phyloP scores from a whole-genome alignment of 345 rosid genomes.

The Linum usitatissimum region DNA sequence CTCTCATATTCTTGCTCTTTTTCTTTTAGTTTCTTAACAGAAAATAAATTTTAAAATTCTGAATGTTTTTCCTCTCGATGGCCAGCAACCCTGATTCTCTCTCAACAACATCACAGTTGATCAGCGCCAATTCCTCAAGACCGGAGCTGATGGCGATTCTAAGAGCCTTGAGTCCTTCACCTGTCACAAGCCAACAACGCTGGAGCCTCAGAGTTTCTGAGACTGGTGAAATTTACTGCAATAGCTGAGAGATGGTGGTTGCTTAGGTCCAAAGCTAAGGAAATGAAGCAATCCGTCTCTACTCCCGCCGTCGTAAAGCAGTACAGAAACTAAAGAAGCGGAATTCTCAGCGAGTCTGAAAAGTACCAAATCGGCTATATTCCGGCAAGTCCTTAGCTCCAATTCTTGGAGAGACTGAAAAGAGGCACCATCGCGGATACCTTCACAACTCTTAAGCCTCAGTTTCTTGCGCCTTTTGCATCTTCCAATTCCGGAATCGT shows the following conservation, averaged over 20 bases:
- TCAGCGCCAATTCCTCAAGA: slow-evolving; percentile 54
- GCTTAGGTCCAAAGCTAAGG: slow-evolving; percentile 62
- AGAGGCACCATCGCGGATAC: slow-evolving; percentile 53
- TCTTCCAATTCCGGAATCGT: slow-evolving; percentile 40
- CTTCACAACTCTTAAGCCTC: slow-evolving; percentile 52
- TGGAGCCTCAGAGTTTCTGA: slow-evolving; percentile 50
- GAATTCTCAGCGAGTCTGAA: slow-evolving; percentile 53
- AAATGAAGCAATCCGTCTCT: slow-evolving; percentile 61
- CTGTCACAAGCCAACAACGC: slow-evolving; percentile 68
- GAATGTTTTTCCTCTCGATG: too few relatives aligned
- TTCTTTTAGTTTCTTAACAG: too few relatives aligned
- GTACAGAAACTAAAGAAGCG: slow-evolving; percentile 40
- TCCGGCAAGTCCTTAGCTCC: slow-evolving; percentile 62
- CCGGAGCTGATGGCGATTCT: slow-evolving; percentile 37
- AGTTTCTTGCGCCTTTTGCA: slow-evolving; percentile 51
- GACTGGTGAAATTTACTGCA: slow-evolving; percentile 33
- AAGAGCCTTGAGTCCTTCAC: slow-evolving; percentile 55
- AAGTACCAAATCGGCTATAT: slow-evolving; percentile 43
- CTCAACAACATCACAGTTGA: slow-evolving; percentile 67
- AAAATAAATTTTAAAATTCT: too few relatives aligned
- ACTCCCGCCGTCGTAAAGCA: slow-evolving; percentile 75
- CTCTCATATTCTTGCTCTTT: too few relatives aligned
- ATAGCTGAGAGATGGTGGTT: slow-evolving; percentile 62
- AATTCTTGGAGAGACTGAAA: slow-evolving; percentile 45
- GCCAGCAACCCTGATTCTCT: slow-evolving; percentile 67